Conservation (phyloP, 164 flowering plant genomes). For the Magnolia officinalis region DNA sequence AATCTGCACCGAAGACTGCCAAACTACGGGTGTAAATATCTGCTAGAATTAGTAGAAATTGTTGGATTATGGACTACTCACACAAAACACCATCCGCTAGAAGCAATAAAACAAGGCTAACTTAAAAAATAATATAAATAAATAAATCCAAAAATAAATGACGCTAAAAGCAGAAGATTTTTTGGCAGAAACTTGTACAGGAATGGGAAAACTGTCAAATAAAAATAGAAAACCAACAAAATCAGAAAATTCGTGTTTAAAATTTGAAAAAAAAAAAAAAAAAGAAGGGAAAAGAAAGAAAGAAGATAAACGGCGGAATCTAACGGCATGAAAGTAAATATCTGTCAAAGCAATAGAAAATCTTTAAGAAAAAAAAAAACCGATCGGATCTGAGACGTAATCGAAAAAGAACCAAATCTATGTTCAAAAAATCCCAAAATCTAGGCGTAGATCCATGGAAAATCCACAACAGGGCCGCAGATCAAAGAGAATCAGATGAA, state of each 20-base stretch:
- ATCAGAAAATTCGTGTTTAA: not conserved
- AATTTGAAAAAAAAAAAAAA: no score
- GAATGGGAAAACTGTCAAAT: not conserved
- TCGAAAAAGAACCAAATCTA: not conserved
- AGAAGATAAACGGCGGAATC: not conserved
- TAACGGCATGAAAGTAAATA: no score
- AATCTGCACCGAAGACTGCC: not conserved
- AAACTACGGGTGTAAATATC: not conserved
- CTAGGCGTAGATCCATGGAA: not conserved
- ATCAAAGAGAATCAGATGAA: not conserved
- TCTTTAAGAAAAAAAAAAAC: no score
- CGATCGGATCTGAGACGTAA: not conserved
- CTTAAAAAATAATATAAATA: no score
- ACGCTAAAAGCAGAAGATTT: not conserved
- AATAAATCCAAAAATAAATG: no score
- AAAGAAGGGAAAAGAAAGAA: not conserved
- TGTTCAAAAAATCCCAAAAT: not conserved
- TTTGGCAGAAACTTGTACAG: not conserved
- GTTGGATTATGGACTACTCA: not conserved
- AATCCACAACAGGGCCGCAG: not conserved
- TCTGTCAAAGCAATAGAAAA: no score
- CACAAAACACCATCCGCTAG: not conserved
- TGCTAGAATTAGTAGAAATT: not conserved
- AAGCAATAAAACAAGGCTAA: not conserved
- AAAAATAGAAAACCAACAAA: not conserved